These are phyloP conservation scores for Cryphonectria nitschkei DNA, from an alignment of 2,329 filamentous ascomycete species.

Conservation along the genomic window DNA sequence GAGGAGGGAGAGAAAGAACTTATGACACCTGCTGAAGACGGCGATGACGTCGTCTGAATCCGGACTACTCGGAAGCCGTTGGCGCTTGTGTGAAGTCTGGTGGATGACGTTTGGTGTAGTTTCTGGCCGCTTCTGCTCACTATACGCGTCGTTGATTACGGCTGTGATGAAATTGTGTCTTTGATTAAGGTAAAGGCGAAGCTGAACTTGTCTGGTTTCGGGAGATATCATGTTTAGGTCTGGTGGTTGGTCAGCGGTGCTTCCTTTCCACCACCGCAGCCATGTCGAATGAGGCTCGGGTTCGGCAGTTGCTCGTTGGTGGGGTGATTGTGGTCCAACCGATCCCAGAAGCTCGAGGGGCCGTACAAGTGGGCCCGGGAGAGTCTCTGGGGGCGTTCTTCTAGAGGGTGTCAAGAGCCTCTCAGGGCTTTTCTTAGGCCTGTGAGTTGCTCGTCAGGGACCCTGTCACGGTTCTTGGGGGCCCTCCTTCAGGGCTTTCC, in stretches of 20 bases:
- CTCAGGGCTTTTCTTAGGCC: not conserved
- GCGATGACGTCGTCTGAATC: slow-evolving; percentile 20
- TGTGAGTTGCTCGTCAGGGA: not conserved
- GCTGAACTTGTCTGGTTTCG: not conserved
- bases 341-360: not conserved
- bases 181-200: not conserved
- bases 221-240: not conserved
- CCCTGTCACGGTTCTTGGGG: not conserved
- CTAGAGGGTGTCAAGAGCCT: not conserved
- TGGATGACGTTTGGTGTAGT: not conserved
- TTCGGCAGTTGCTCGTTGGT: slow-evolving; percentile 20
- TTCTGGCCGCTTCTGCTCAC: not conserved
- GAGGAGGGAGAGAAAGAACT: not conserved
- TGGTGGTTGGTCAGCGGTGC: not conserved
- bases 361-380: not conserved
- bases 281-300: not conserved
- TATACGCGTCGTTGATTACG: not conserved
- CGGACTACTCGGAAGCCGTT: not conserved
- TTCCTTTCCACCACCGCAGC: not conserved
- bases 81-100: slow-evolving; percentile 6
- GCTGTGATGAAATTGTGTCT: not conserved
- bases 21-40: slow-evolving; percentile 6
- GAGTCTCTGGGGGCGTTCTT: not conserved
- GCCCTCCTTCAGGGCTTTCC: not conserved
- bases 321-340: slow-evolving; percentile 21